Percentiles rank a stretch among this genome's conserved stretches.
phyloP scores from a whole-genome alignment of 2,329 filamentous ascomycete genomes.

The Aureobasidium melanogenum region DNA sequence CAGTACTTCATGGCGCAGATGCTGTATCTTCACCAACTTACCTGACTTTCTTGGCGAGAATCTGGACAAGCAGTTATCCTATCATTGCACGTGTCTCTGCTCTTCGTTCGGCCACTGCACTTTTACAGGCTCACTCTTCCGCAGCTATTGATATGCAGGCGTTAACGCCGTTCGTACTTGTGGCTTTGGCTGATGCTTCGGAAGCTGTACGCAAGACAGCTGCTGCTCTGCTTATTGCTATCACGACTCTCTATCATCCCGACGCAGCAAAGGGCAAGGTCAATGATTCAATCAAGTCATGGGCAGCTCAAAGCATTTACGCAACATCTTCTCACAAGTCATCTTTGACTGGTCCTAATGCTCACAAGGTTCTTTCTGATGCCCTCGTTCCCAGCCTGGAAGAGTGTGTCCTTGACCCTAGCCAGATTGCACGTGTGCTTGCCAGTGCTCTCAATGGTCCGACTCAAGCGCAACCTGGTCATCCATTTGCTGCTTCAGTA shows the following conservation, averaged over 20 bases:
- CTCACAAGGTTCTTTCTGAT: constrained; percentile 52
- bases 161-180: constrained; percentile 71
- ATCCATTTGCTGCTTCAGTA: constrained; percentile 22
- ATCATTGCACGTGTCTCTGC: constrained; percentile 60
- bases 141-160: constrained; percentile 60
- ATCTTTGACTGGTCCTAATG: constrained; percentile 50
- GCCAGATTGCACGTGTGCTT: constrained; percentile 58
- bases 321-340: constrained; percentile 42
- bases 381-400: constrained; percentile 69
- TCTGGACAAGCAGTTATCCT: constrained; percentile 66
- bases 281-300: constrained; percentile 27
- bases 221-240: constrained; percentile 53
- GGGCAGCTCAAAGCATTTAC: constrained; percentile 60
- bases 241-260: constrained; percentile 42
- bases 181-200: constrained; percentile 65
- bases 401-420: constrained; percentile 74
- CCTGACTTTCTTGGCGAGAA: constrained; percentile 64
- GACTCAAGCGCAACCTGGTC: constrained; percentile 17
- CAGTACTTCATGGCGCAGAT: not conserved
- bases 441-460: constrained; percentile 50
- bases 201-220: constrained; percentile 69
- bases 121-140: constrained; percentile 44
- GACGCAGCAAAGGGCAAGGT: constrained; percentile 26
- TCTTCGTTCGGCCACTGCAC: constrained; percentile 53
- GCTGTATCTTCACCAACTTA: constrained; percentile 57